Base-by-base conservation (phyloP, 176 grass and related monocot species). In the Juncus effusus region DNA sequence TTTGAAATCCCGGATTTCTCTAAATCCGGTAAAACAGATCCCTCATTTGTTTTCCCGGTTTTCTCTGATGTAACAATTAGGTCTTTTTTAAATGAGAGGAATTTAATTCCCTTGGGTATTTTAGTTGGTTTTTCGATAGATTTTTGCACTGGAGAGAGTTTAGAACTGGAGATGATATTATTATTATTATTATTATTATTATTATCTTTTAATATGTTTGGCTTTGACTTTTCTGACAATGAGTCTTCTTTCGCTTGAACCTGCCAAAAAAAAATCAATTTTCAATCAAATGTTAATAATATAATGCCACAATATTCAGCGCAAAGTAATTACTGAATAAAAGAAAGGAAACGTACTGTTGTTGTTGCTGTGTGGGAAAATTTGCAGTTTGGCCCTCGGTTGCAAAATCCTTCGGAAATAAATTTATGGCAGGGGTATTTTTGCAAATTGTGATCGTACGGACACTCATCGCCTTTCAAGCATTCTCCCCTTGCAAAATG, bases 401-500 rank as follows among this genome's bases (percentile, higher is more conserved):
- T 58, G 38, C 94, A 99, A 67, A 38, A 82, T 70, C 89, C 83
- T 73, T 78, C 86, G 59, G 88, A 78, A 58, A 82, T 15, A 77
- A 87, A 87, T 51, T 93, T 86, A 60, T 90, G 94, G 65, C 94
- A 99, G 52, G 78, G 83, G 69, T 99, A 87, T 73, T 93, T 99
- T 15, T 72, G 93, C 38, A 99, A 75, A 28, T 90, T 72, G 76
- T 99, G 94, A 87, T 99, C 94, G 67, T 81, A 99, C 55, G 83
- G 89, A 66, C 94, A 99, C 15, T 87, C 85, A 69, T 99, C 80
- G 28, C 89, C 94, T 87, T 93, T 99, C 73, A 99, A 87, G 55
- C 94, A 99, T 70, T 83, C 88, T 62, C 63, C 89, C 59, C 76
- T 65, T 0, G 89, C 89, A 76, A 93, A 93, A 89, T 99, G 79